These are phyloP conservation scores for Sclerotinia spermophila DNA, from an alignment of 2,329 filamentous ascomycete species.

Conservation along the genomic window DNA sequence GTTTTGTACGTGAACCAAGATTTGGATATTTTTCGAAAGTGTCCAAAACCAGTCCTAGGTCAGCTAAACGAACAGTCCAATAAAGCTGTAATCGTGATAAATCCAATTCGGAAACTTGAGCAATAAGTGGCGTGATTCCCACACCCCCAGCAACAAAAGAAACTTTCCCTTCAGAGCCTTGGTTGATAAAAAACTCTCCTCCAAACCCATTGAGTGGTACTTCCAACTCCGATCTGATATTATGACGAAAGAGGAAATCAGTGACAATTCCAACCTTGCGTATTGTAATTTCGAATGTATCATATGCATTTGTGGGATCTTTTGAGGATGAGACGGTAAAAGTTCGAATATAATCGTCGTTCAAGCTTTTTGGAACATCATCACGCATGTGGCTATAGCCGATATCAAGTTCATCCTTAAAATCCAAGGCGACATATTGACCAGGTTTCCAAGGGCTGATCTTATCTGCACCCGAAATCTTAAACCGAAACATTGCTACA, in stretches of 20 bases:
- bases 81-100: conserved; percentile 51
- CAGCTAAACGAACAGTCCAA: conserved; percentile 63
- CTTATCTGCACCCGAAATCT: conserved; percentile 40
- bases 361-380: conserved; percentile 72
- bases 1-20: conserved; percentile 49
- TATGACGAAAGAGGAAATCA: conserved; percentile 57
- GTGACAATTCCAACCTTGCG: conserved; percentile 68
- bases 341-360: conserved; percentile 79
- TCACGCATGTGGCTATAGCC: conserved; percentile 84
- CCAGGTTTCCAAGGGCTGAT: conserved; percentile 57
- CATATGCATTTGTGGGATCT: conserved; percentile 24
- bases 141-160: conserved; percentile 75
- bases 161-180: conserved; percentile 33
- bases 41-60: conserved; percentile 60
- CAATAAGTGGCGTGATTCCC: conserved; percentile 78
- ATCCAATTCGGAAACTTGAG: conserved; percentile 56
- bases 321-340: conserved; percentile 69
- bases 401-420: conserved; percentile 61
- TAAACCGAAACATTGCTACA: conserved; percentile 63
- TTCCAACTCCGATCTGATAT: conserved; percentile 52
- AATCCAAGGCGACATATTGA: conserved; percentile 75
- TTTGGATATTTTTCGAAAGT: conserved; percentile 50
- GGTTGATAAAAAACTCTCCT: conserved; percentile 53
- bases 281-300: conserved; percentile 65
- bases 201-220: conserved; percentile 70